A percentile compares a stretch with the other conserved stretches of the same genome.
These are phyloP conservation scores for Trypanosoma vivax DNA, from an alignment of 208 protist species.

Conservation along the genomic window DNA sequence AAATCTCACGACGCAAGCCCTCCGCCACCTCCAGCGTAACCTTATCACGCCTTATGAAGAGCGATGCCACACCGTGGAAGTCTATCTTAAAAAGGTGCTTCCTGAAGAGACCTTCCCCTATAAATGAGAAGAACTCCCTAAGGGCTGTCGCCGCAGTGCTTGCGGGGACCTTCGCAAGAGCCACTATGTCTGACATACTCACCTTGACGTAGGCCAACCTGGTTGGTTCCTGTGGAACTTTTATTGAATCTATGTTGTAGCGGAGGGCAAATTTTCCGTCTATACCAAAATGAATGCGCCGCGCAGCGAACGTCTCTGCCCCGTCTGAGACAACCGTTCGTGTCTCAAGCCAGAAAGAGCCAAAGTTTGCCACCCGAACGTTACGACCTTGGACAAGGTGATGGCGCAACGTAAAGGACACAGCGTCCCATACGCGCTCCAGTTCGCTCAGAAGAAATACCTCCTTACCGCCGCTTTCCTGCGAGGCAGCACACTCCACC, in stretches of 20 bases:
- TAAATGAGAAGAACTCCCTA: conserved; percentile 75
- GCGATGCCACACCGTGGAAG: conserved; percentile 53
- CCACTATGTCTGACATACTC: conserved; percentile 56
- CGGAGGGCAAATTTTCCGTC: conserved; percentile 28
- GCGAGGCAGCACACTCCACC: conserved; percentile 72
- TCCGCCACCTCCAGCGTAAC: conserved; percentile 36
- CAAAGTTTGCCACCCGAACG: conserved; percentile 59
- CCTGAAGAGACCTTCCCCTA: conserved; percentile 73
- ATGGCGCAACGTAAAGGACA: conserved; percentile 45
- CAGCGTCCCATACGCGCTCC: conserved; percentile 73
- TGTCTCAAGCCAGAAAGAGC: conserved; percentile 56
- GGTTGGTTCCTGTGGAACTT: conserved; percentile 13
- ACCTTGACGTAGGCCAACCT: conserved; percentile 23
- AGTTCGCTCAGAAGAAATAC: conserved; percentile 82
- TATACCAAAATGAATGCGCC: conserved; percentile 32
- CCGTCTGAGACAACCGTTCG: conserved; percentile 33
- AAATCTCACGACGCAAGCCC: conserved; percentile 55
- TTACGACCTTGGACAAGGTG: conserved; percentile 50
- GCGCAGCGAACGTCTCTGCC: conserved; percentile 21
- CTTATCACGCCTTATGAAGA: conserved; percentile 61
- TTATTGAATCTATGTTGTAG: conserved; percentile 25
- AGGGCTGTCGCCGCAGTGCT: conserved; percentile 49
- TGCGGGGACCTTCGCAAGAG: conserved; percentile 59
- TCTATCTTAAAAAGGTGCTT: conserved; percentile 54
- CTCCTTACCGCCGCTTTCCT: conserved; percentile 36